These are phyloP conservation scores for Coemansia sp. DNA, from an alignment of 192 early-diverging fungal genomes.

Conservation along the genomic window DNA sequence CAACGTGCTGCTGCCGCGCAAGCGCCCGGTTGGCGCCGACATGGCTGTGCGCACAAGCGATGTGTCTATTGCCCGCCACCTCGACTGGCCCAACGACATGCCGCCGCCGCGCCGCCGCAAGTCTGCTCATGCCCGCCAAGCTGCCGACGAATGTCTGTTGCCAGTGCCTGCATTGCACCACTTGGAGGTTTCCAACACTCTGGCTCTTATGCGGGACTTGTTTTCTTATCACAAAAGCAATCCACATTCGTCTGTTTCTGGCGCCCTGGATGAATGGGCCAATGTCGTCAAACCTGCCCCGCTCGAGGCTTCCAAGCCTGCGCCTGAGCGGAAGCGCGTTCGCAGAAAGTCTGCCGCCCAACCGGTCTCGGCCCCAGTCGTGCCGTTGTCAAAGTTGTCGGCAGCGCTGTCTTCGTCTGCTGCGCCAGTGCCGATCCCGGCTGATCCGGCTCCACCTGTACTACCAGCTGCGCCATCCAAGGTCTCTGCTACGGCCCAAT, in stretches of 20 bases:
- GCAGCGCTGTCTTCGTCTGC: no score
- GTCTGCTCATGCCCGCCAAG: conserved; percentile 35
- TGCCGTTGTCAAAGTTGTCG: no score
- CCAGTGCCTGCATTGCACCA: conserved; percentile 35
- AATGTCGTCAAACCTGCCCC: background rate
- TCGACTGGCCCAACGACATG: conserved; percentile 36
- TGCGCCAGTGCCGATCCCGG: no score
- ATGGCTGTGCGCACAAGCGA: conserved; percentile 28
- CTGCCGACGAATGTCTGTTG: conserved; percentile 44
- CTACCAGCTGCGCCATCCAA: no score
- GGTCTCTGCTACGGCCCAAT: no score
- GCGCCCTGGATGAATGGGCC: conserved; percentile 24
- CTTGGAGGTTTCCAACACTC: conserved; percentile 37
- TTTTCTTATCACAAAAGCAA: conserved; percentile 17
- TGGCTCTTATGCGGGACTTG: conserved; percentile 26
- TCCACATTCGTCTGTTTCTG: background rate
- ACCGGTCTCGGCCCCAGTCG: no score
- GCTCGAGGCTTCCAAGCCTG: background rate
- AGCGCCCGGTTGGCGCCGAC: conserved; percentile 29
- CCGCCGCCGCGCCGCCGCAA: conserved; percentile 33
- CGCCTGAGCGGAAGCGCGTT: conserved; percentile 14
- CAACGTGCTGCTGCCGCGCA: conserved; percentile 31
- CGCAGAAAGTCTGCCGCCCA: conserved; percentile 9
- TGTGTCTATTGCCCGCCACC: conserved; percentile 37
- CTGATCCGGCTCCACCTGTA: no score